phyloP scores from a whole-genome alignment of 139 green algal genomes.

The Micromonas commoda region DNA sequence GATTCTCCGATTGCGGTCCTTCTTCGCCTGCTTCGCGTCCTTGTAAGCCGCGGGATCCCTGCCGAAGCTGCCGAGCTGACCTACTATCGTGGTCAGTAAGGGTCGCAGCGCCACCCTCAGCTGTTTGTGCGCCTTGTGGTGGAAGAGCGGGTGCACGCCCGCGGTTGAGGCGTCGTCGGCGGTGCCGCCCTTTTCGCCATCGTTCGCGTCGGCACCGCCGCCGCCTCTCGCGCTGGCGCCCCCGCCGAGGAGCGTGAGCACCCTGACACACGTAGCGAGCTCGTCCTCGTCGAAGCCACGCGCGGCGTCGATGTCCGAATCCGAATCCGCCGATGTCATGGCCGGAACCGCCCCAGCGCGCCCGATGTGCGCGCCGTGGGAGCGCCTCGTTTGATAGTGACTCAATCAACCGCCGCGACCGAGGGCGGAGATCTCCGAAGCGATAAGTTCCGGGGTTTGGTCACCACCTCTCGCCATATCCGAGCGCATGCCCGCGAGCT shows the following conservation, averaged over 20 bases:
- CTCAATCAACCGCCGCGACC: too few species aligned
- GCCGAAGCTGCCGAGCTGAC: constrained; percentile 1
- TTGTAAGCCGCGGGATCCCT: background rate
- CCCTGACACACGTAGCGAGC: background rate
- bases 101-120: background rate
- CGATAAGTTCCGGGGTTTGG: too few species aligned
- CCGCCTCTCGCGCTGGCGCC: constrained; percentile 45
- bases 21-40: background rate
- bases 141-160: background rate
- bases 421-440: too few species aligned
- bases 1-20: background rate
- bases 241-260: constrained; percentile 53
- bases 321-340: constrained; percentile 44
- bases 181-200: background rate
- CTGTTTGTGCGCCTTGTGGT: background rate
- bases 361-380: too few species aligned
- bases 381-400: too few species aligned
- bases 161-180: background rate
- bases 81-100: background rate
- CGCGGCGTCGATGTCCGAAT: constrained; percentile 45
- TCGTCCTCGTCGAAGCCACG: constrained; percentile 6
- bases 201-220: background rate
- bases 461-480: too few species aligned
- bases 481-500: constrained; percentile 20
- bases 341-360: too few species aligned